Conservation (phyloP, 1,284 basidiomycete species). For the Boletus holoroseus region DNA sequence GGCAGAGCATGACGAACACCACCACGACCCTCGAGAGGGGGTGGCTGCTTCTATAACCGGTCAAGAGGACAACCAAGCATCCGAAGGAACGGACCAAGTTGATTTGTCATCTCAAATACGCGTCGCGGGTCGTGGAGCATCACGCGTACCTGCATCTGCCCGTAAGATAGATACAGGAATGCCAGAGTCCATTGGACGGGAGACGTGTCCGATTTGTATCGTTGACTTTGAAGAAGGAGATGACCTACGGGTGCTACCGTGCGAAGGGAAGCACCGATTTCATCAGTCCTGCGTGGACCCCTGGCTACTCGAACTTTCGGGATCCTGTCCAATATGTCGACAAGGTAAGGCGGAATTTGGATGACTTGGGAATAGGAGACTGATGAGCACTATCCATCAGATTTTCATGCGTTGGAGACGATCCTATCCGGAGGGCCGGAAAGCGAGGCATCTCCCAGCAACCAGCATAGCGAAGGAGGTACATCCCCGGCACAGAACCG, state of each 20-base stretch:
- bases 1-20: neutral
- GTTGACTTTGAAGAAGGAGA: constrained; percentile 91
- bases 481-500: constrained; percentile 37
- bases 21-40: neutral
- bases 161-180: constrained; percentile 39
- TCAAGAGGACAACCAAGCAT: constrained; percentile 1
- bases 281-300: constrained; percentile 80
- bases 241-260: constrained; percentile 82
- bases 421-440: constrained; percentile 39
- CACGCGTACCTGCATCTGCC: neutral
- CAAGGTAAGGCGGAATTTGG: constrained; percentile 52
- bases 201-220: constrained; percentile 92
- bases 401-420: constrained; percentile 47
- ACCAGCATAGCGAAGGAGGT: constrained; percentile 25
- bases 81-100: constrained; percentile 9
- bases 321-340: constrained; percentile 85
- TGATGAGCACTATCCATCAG: constrained; percentile 27
- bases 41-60: neutral
- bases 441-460: constrained; percentile 23
- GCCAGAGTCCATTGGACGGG: constrained; percentile 65
- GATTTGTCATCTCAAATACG: constrained; percentile 4
- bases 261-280: constrained; percentile 84
- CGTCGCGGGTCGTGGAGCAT: neutral
- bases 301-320: constrained; percentile 85
- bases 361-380: neutral